Percentiles rank a stretch among this genome's conserved stretches.
Evolutionary conservation across 2,329 filamentous ascomycete genomes (phyloP).

Genomic region (Pseudogymnoascus sp.): DNA sequence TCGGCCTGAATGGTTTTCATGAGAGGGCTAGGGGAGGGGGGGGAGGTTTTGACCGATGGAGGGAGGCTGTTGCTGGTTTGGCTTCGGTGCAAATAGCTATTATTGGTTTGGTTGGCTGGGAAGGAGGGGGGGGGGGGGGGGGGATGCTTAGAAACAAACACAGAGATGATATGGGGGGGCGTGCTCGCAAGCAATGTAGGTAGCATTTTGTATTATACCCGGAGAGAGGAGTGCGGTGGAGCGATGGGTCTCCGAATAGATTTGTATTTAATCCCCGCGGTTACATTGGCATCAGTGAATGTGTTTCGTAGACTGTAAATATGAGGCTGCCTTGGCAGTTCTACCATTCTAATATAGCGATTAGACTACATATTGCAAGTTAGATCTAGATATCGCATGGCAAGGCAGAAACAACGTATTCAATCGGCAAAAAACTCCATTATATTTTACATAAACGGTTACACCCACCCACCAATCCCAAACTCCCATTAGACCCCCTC

Average conservation of each 20-base stretch:
- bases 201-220: slow-evolving; percentile 9
- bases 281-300: background rate
- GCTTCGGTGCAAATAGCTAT: background rate
- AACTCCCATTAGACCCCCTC: background rate
- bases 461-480: slow-evolving; percentile 4
- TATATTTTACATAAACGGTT: slow-evolving; percentile 8
- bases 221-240: background rate
- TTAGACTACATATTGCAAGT: background rate
- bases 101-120: background rate
- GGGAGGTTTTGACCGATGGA: background rate
- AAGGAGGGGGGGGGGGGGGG: background rate
- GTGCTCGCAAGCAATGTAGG: slow-evolving; percentile 6
- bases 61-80: background rate
- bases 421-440: slow-evolving; percentile 7
- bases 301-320: background rate
- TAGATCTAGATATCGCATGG: background rate
- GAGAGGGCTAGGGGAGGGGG: background rate
- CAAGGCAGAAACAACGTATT: background rate
- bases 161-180: background rate
- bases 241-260: background rate
- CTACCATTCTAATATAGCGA: background rate
- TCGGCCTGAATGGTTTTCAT: background rate
- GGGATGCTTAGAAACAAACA: background rate
- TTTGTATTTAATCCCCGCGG: background rate
- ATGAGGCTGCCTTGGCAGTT: background rate